Base-by-base conservation (phyloP, 2,329 filamentous ascomycete species). In the Fusarium oligoseptatum region DNA sequence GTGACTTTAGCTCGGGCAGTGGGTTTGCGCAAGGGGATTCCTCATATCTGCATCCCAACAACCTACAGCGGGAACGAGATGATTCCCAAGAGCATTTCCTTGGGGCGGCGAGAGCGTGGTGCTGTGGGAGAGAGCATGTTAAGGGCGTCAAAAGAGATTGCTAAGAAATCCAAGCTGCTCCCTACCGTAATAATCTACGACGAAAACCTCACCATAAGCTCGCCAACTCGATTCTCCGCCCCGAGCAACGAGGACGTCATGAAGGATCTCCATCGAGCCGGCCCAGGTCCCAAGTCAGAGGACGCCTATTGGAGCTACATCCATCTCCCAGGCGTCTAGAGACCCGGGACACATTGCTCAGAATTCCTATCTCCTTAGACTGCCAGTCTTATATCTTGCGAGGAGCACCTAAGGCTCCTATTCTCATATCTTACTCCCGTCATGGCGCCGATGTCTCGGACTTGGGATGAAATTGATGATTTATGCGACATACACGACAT, bases 61-160 rank as follows among this genome's bases (percentile, higher is more conserved):
- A 90, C 88, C 0, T 90, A 90, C 76, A 88, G 88, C 39, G 89
- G 88, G 14, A 89, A 87, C 68, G 91, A 92, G 76, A 89, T 91
- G 86, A 90, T 88, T 22, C 45, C 70, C 22, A 11, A 39, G 27
- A n/a, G n/a, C 32, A 41, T 7, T 70, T 45, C 2, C 4, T 39
- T 6, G 24, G 65, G 1, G 39, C 41, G 4, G 52, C 50, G 62
- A 12, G 41, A 57, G 27, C 72, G 61, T 29, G 15, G 60, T 36
- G 15, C 45, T 17, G 36, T 22, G 3, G 27, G 61, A 34, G 56
- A 56, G 27, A 32, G 61, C 20, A 67, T 24, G 15, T 45, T 39
- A 14, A 63, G 22, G 43, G 14, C 57, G 20, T 37, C 62, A 11
- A 43, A 34, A 8, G 3, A 63, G 3, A 43, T 65, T 17, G 27